Evolutionary conservation across 2,329 filamentous ascomycete genomes (phyloP), one percentile per base, ranked within the genome.

Genomic region (Epichloe scottii): DNA sequence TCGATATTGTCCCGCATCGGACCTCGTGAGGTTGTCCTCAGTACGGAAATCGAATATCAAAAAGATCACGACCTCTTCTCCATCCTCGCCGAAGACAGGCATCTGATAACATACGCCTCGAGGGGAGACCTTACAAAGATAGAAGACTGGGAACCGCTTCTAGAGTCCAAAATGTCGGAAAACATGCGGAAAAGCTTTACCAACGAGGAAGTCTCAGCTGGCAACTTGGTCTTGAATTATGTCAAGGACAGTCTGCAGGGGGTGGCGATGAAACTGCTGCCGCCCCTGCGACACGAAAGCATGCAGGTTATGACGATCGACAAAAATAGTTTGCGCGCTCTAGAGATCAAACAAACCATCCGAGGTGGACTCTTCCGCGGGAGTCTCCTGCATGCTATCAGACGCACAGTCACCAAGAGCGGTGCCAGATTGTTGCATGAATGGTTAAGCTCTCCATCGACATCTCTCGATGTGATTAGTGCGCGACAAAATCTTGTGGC

Each of bases 361-460:
- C 79, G 85, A 46, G 91, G 97, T 59, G 83, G 86, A 3, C 68
- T 77, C 19, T 85, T 85, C 39, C 82, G 85, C 56, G 93, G 93
- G 5, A 96, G 90, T 62, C 71, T 98, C 42, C 71, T 98, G 38
- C 89, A 97, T 68, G 86, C 89, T n/a, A 78, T 97, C 49, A 81
- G 90, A 53, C 80, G 85, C 49, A 98, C 93, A 0, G 87, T 89
- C 15, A 98, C 93, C 0, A 95, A 90, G 62, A 90, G 91, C 57
- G 93, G 93, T 50, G 84, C 89, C 21, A 79, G 93, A 40, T 73
- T 97, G 46, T 74, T 98, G 6, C 84, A 84, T 55, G 84, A 89
- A 58, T 89, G 93, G 74, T 71, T 98, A n/a, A 82, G 85, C 78
- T 81, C 89, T 1, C 93, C 93, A 0, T 96, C 91, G 1, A 93